phyloP scores from a whole-genome alignment of 2,329 filamentous ascomycete species.

The Penicillium expansum region DNA sequence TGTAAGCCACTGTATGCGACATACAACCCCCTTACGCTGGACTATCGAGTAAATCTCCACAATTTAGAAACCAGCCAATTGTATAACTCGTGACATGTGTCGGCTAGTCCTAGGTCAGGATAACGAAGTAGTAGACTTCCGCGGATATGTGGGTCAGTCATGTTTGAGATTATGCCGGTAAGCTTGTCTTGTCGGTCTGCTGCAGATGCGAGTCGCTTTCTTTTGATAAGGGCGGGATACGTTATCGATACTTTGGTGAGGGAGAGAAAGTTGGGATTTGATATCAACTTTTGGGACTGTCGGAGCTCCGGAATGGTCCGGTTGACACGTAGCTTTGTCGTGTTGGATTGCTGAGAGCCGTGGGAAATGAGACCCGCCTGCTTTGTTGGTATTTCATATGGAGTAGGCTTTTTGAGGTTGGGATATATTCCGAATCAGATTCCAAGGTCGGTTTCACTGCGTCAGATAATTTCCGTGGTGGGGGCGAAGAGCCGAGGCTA shows the following conservation, averaged over 20 bases:
- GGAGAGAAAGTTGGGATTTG: not conserved
- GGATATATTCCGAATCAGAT: not conserved
- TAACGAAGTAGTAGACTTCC: not conserved
- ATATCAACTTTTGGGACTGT: not conserved
- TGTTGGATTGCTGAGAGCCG: not conserved
- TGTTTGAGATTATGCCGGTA: not conserved
- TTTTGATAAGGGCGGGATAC: not conserved
- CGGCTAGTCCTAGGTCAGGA: not conserved
- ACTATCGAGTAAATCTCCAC: not conserved
- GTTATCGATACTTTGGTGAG: not conserved
- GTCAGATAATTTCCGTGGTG: not conserved
- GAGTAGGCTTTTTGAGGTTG: not conserved
- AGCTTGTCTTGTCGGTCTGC: not conserved
- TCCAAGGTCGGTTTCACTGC: not conserved
- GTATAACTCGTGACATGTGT: not conserved
- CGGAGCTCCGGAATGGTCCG: not conserved
- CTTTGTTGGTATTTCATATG: not conserved
- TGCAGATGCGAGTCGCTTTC: not conserved
- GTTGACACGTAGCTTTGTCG: not conserved
- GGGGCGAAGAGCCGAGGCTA: not conserved
- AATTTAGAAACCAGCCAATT: not conserved
- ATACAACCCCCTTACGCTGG: not conserved
- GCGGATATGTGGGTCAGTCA: not conserved
- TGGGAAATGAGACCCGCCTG: not conserved
- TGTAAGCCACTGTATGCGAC: not conserved